Conservation (phyloP, 2,329 filamentous ascomycete species). For the Xylariomycetidae sp. region DNA sequence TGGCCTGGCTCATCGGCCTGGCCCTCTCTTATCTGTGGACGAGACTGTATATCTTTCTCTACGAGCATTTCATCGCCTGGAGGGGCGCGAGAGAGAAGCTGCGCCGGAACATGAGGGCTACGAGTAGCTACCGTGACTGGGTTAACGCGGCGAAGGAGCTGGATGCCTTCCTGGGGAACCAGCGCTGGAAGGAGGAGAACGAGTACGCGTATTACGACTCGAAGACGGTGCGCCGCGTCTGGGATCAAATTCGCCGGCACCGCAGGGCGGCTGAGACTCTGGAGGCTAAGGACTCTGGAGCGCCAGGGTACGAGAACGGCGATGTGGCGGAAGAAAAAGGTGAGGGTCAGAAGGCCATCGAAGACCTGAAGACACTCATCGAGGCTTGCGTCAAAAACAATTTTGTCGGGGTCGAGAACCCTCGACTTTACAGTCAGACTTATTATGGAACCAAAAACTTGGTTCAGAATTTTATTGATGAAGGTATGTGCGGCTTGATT, state of each 20-base stretch:
- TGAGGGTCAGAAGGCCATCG: constrained; percentile 49
- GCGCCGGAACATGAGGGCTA: constrained; percentile 64
- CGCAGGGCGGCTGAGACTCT: constrained; percentile 54
- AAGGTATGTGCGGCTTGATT: constrained; percentile 46
- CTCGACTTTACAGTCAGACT: constrained; percentile 91
- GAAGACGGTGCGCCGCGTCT: constrained; percentile 73
- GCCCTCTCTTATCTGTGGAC: constrained; percentile 73
- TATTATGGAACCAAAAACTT: constrained; percentile 97
- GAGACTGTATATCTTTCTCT: constrained; percentile 82
- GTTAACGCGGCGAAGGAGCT: constrained; percentile 71
- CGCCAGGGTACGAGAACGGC: constrained; percentile 33
- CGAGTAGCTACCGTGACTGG: constrained; percentile 80
- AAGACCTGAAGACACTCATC: constrained; percentile 72
- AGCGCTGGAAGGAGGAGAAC: constrained; percentile 73
- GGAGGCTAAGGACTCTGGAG: constrained; percentile 29
- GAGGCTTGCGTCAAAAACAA: constrained; percentile 97
- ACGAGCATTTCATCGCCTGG: constrained; percentile 91
- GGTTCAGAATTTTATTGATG: constrained; percentile 85
- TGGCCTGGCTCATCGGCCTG: constrained; percentile 74
- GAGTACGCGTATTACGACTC: constrained; percentile 84
- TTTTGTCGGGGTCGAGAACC: constrained; percentile 91
- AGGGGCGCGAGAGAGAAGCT: constrained; percentile 70
- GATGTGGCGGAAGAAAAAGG: constrained; percentile 27
- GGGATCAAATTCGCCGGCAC: constrained; percentile 66
- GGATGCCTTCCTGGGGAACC: constrained; percentile 76